Evolutionary conservation across 192 early-diverging fungal species (phyloP).

Genomic region (Gaertneriomyces semiglobifer): DNA sequence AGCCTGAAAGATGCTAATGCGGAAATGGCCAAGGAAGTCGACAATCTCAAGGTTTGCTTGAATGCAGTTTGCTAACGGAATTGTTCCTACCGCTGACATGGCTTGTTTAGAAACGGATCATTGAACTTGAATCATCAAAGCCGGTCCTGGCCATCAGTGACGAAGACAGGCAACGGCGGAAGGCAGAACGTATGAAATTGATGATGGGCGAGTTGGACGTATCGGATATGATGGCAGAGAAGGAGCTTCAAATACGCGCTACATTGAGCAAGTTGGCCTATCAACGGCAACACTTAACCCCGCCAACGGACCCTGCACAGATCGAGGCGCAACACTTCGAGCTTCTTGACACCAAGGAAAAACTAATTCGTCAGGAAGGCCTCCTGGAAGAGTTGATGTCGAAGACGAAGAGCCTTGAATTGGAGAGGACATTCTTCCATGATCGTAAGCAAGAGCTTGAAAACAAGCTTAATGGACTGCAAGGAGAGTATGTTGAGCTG

Average conservation of each 20-base stretch:
- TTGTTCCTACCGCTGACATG: slow-evolving; percentile 11
- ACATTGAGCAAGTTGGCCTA: slow-evolving; percentile 66
- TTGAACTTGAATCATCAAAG: slow-evolving; percentile 39
- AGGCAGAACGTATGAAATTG: slow-evolving; percentile 78
- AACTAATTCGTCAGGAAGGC: slow-evolving; percentile 60
- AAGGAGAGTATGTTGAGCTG: slow-evolving; percentile 80
- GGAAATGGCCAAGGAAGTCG: slow-evolving; percentile 72
- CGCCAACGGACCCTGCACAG: slow-evolving; percentile 56
- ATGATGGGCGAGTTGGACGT: slow-evolving; percentile 82
- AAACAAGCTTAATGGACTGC: slow-evolving; percentile 61
- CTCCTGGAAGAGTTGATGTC: slow-evolving; percentile 51
- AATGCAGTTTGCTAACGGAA: background rate
- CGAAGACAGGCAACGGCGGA: slow-evolving; percentile 74
- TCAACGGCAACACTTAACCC: slow-evolving; percentile 48
- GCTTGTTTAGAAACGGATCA: slow-evolving; percentile 41
- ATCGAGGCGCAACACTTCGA: slow-evolving; percentile 66
- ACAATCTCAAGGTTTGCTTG: slow-evolving; percentile 64
- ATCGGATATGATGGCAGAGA: slow-evolving; percentile 66
- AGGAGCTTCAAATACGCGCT: slow-evolving; percentile 71
- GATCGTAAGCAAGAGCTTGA: slow-evolving; percentile 68
- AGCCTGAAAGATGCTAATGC: slow-evolving; percentile 79
- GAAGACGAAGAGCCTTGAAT: slow-evolving; percentile 34
- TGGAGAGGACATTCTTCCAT: slow-evolving; percentile 55
- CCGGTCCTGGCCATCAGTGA: slow-evolving; percentile 30
- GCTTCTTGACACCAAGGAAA: slow-evolving; percentile 63